A percentile compares a stretch with the other conserved stretches of the same genome.
These are phyloP conservation scores for Pseudogymnoascus sp. DNA, from an alignment of 2,329 filamentous ascomycete species.

Conservation along the genomic window DNA sequence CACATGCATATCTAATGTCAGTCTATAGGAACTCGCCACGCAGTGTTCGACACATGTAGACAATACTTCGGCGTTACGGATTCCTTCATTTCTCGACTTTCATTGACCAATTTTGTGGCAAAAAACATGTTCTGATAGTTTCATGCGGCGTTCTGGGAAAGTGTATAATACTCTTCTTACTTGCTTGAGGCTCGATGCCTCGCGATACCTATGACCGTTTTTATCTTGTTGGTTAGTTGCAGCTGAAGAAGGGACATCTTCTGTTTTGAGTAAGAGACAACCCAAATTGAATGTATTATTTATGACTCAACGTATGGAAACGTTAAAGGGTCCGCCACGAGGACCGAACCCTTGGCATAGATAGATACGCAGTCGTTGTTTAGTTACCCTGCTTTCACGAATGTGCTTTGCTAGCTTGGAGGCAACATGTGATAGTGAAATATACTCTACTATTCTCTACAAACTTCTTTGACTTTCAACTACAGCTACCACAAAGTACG, in stretches of 20 bases:
- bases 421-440: neutral
- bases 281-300: slow-evolving; percentile 9
- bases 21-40: slow-evolving; percentile 12
- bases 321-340: neutral
- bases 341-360: neutral
- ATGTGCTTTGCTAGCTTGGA: neutral
- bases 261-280: slow-evolving; percentile 1
- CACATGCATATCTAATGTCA: neutral
- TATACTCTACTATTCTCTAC: neutral
- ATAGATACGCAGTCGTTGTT: slow-evolving; percentile 1
- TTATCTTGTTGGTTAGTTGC: neutral
- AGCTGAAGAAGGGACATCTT: neutral
- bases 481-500: too few species aligned
- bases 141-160: neutral
- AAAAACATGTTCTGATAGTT: neutral
- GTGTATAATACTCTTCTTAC: slow-evolving; percentile 7
- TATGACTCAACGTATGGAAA: neutral
- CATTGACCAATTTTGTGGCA: slow-evolving; percentile 12
- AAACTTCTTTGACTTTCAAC: neutral
- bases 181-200: neutral
- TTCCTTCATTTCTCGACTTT: slow-evolving; percentile 14
- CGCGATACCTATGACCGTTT: slow-evolving; percentile 7
- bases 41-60: slow-evolving; percentile 11
- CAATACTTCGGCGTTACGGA: slow-evolving; percentile 11
- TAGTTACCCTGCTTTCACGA: neutral